A percentile compares a stretch with the other conserved stretches of the same genome.
phyloP scores from a whole-genome alignment of 2,329 filamentous ascomycete species.

The Macrophomina phaseolina region DNA sequence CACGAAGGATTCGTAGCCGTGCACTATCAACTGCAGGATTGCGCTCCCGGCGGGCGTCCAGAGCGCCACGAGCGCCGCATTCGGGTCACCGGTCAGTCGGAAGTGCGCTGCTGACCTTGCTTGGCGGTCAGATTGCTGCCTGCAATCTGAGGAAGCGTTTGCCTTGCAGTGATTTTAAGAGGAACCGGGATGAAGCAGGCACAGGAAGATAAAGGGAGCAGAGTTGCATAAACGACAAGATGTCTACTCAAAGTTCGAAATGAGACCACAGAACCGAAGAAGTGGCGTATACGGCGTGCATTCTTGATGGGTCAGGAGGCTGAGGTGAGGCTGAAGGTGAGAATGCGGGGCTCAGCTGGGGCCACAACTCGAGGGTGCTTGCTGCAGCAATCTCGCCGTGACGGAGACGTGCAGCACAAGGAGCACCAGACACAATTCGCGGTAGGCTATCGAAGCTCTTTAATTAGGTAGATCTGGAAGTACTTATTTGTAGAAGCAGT shows the following conservation, averaged over 20 bases:
- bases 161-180: neutral
- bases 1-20: neutral
- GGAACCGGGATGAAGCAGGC: neutral
- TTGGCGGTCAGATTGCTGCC: slow-evolving; percentile 10
- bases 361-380: neutral
- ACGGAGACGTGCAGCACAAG: neutral
- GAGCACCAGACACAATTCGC: too few relatives aligned
- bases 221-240: neutral
- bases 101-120: slow-evolving; percentile 1
- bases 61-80: neutral
- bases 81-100: slow-evolving; percentile 4
- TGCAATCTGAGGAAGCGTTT: neutral
- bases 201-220: neutral
- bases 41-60: neutral
- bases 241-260: neutral
- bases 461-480: neutral
- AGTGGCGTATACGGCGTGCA: neutral
- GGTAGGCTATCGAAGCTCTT: too few relatives aligned
- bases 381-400: neutral
- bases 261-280: neutral
- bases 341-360: neutral
- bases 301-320: neutral
- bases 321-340: neutral
- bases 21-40: slow-evolving; percentile 1
- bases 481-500: neutral